Evolutionary conservation across 73 alveolate species (phyloP), one percentile per base, ranked within the genome.

Genomic region (Uronychia setigera): DNA sequence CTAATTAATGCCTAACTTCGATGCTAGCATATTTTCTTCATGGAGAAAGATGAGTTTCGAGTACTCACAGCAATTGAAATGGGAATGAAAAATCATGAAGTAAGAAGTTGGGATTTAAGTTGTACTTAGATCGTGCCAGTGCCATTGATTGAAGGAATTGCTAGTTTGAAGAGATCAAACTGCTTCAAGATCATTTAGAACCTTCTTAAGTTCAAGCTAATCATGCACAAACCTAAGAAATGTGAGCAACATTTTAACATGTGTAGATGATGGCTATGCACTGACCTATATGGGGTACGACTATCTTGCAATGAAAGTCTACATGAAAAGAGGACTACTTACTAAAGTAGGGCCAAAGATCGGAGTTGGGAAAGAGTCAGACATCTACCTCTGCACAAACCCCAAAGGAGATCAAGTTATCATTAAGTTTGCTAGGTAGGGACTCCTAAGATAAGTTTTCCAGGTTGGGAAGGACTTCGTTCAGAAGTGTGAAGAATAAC

Each of bases 331-430:
- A 86, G 99, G 99, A 77, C 81, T 93, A 29, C 86, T 97, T 31
- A 93, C 81, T 9, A 92, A 93, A 86, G 94, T 97, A 28, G 96
- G 98, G 31, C 79, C 93, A 29, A 93, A 95, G 87, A 89, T 96
- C 32, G 99, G 99, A 59, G 98, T 95, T 19, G 99, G 99, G 35
- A 97, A 97, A 87, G 99, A 97, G 91, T 88, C 97, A 33, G 99
- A 97, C 82, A 97, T 97, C 57, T 97, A 96, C 76, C 92, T 96
- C 46, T 97, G 99, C 87, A 82, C 59, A 74, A 89, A 84, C n/a
- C 78, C 80, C 5, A 74, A 31, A 30, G 75, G 80, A 19, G 79
- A 76, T 0, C 93, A 86, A 74, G 82, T 33, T 31, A 57, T 76
- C 33, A 83, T 60, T 1, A 90, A 91, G 57, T 79, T 35, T 0